These are phyloP conservation scores for Botryosphaeria agaves DNA, from an alignment of 2,329 filamentous ascomycete species.

Conservation along the genomic window DNA sequence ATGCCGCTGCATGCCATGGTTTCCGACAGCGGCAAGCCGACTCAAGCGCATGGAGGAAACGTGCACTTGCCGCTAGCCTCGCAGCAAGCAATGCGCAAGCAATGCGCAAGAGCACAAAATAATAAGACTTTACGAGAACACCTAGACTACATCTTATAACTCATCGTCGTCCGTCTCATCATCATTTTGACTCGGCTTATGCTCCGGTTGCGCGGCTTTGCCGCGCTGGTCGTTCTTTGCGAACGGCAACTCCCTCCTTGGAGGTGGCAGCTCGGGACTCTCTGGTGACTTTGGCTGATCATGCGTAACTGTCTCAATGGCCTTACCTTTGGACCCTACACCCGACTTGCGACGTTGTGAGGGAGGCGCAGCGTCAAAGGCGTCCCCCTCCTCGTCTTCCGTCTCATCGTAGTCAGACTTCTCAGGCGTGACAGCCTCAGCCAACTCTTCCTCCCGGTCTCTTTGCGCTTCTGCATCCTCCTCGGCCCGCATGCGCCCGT, in stretches of 20 bases:
- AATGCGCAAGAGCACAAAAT: too few relatives aligned
- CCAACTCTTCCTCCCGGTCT: slow-evolving; percentile 14
- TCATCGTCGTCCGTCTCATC: slow-evolving; percentile 18
- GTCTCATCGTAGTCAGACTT: slow-evolving; percentile 8
- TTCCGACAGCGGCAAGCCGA: too few relatives aligned
- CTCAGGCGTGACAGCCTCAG: slow-evolving; percentile 8
- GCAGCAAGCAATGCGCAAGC: too few relatives aligned
- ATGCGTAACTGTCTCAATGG: background rate
- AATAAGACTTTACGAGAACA: too few relatives aligned
- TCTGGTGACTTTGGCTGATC: background rate
- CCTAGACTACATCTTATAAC: too few relatives aligned
- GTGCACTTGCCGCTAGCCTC: too few relatives aligned
- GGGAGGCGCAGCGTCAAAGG: slow-evolving; percentile 3
- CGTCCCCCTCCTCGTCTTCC: slow-evolving; percentile 10
- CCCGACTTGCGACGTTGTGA: background rate
- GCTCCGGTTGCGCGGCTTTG: background rate
- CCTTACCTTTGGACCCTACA: slow-evolving; percentile 1
- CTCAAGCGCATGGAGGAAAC: too few relatives aligned
- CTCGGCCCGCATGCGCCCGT: slow-evolving; percentile 27
- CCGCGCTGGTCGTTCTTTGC: slow-evolving; percentile 7
- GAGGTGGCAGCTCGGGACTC: slow-evolving; percentile 13
- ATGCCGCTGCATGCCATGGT: too few relatives aligned
- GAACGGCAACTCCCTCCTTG: slow-evolving; percentile 29
- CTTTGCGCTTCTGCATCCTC: slow-evolving; percentile 23
- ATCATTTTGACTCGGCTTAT: slow-evolving; percentile 4